These are phyloP conservation scores for Lecanosticta acicola DNA, from an alignment of 2,329 filamentous ascomycete genomes.

Conservation along the genomic window DNA sequence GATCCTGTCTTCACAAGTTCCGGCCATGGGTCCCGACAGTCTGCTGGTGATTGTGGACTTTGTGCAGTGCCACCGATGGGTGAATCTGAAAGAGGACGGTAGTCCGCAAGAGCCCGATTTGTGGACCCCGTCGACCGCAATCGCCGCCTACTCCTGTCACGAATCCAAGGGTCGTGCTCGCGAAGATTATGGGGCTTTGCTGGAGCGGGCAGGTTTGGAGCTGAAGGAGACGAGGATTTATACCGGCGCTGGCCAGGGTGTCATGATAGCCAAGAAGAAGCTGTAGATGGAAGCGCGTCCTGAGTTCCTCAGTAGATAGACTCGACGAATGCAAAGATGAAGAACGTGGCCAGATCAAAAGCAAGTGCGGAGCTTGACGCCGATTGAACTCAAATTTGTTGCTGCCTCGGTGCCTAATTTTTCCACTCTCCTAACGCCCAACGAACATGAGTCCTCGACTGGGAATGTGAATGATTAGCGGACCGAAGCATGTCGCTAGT, in stretches of 20 bases:
- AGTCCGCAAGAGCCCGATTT: neutral
- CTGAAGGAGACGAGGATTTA: constrained; percentile 1
- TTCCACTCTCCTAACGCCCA: too few species aligned
- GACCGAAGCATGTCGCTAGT: too few species aligned
- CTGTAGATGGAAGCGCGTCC: neutral
- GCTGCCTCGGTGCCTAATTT: too few species aligned
- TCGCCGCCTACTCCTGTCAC: neutral
- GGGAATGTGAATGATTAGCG: too few species aligned
- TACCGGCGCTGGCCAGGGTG: neutral
- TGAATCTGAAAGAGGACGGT: neutral
- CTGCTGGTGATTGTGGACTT: neutral
- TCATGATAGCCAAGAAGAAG: constrained; percentile 1
- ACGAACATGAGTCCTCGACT: too few species aligned
- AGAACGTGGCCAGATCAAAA: too few species aligned
- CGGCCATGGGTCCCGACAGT: constrained; percentile 1
- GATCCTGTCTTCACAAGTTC: neutral
- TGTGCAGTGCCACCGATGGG: neutral
- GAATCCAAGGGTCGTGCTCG: neutral
- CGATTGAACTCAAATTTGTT: too few species aligned
- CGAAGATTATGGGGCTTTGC: neutral
- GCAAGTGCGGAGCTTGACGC: too few species aligned
- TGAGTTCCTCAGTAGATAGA: too few species aligned
- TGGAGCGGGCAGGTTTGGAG: constrained; percentile 1
- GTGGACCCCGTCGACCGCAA: constrained; percentile 2
- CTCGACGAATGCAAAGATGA: too few species aligned